Evolutionary conservation across 768 basidiomycete genomes (phyloP).

Genomic region (Termitomyces bulborhizus): DNA sequence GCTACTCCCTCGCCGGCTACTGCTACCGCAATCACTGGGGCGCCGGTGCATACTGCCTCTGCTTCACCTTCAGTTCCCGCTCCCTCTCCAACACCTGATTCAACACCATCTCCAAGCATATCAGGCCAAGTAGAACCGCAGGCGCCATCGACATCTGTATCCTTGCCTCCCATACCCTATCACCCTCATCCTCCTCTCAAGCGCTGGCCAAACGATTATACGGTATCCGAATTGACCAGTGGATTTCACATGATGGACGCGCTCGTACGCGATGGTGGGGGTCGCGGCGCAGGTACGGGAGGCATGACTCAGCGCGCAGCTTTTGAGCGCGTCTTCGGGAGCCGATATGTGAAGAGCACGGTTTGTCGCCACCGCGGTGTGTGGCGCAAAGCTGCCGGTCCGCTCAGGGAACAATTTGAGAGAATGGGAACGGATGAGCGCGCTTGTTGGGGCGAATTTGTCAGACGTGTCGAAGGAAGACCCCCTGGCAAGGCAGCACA

Average conservation of each 20-base stretch:
- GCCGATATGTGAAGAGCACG: constrained; percentile 68
- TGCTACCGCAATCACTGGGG: background rate
- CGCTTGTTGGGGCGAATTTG: constrained; percentile 67
- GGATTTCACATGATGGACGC: constrained; percentile 52
- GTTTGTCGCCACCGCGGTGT: constrained; percentile 67
- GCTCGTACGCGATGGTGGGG: constrained; percentile 29
- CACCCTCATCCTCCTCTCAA: constrained; percentile 61
- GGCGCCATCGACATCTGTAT: constrained; percentile 5
- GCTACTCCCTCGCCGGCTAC: constrained; percentile 1
- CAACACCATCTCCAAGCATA: constrained; percentile 5
- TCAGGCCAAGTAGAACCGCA: constrained; percentile 5
- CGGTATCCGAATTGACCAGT: constrained; percentile 54
- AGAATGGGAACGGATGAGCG: constrained; percentile 48
- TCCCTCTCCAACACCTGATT: constrained; percentile 3
- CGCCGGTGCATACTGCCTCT: background rate
- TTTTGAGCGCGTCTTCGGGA: constrained; percentile 67
- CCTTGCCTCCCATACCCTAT: constrained; percentile 32
- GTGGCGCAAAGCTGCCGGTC: constrained; percentile 51
- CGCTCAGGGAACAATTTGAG: constrained; percentile 45
- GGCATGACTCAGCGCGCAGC: constrained; percentile 57
- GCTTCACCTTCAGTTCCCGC: background rate
- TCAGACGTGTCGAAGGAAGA: constrained; percentile 53
- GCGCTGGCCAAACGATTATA: constrained; percentile 75
- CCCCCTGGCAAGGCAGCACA: constrained; percentile 22
- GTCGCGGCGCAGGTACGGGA: constrained; percentile 22